A percentile compares a stretch with the other conserved stretches of the same genome.
Conservation (phyloP, 2,329 filamentous ascomycete species). For the Xylaria sp. region DNA sequence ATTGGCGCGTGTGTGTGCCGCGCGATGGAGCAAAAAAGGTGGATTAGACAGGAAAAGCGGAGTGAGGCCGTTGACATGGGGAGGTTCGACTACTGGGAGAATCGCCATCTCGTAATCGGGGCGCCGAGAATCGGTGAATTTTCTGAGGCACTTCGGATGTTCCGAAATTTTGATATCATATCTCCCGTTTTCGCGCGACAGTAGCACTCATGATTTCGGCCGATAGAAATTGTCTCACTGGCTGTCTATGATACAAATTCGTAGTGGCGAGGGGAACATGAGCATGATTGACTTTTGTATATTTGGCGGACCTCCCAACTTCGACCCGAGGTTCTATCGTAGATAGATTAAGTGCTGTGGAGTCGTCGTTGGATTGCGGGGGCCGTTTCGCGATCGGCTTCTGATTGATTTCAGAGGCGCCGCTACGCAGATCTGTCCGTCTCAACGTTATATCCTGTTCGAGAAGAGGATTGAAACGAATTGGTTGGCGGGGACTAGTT, state of each 20-base stretch:
- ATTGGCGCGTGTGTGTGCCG: constrained; percentile 6
- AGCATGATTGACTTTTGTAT: too few species aligned
- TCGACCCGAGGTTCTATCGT: too few species aligned
- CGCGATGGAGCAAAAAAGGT: constrained; percentile 6
- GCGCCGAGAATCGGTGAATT: constrained; percentile 36
- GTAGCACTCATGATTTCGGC: neutral
- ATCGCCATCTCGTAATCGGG: constrained; percentile 16
- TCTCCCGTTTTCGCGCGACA: neutral
- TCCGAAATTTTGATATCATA: neutral
- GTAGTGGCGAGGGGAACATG: too few species aligned
- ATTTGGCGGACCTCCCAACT: too few species aligned
- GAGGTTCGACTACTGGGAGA: neutral
- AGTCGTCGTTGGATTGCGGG: neutral
- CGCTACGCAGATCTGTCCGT: neutral
- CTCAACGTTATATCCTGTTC: neutral
- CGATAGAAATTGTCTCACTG: neutral
- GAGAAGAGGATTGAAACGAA: neutral
- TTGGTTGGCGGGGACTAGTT: neutral
- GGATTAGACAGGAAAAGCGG: constrained; percentile 24
- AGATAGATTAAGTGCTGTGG: neutral
- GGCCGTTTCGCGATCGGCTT: constrained; percentile 4
- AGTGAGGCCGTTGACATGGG: neutral
- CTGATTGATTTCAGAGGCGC: neutral
- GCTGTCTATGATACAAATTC: too few species aligned
- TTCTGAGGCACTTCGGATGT: neutral